Percentiles rank a stretch among this genome's conserved stretches.
phyloP scores from a whole-genome alignment of 148 eudicot genomes.

The Rheum nobile region DNA sequence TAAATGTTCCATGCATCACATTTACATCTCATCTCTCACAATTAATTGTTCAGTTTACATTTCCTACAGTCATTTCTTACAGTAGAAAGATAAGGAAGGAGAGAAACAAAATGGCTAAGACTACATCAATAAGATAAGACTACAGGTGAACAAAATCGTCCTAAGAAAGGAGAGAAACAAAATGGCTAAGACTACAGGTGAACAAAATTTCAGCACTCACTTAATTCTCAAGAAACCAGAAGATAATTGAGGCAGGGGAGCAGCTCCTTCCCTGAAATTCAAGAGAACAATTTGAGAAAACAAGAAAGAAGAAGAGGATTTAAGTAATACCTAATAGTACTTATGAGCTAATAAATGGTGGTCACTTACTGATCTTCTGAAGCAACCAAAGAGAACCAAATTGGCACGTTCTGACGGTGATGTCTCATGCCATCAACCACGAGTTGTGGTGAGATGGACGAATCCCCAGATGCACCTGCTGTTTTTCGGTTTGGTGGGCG shows the following conservation, averaged over 20 bases:
- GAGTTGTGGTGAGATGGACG: slow-evolving; percentile 25
- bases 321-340: background rate
- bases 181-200: background rate
- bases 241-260: slow-evolving; percentile 66
- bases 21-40: background rate
- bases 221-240: slow-evolving; percentile 67
- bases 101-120: background rate
- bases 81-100: background rate
- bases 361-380: slow-evolving; percentile 53
- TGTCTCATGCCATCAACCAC: slow-evolving; percentile 26
- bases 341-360: background rate
- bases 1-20: background rate
- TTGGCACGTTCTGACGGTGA: slow-evolving; percentile 40
- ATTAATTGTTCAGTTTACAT: background rate
- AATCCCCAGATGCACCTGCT: slow-evolving; percentile 24
- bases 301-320: background rate
- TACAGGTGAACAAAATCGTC: too few relatives aligned
- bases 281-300: background rate
- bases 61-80: background rate
- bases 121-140: too few relatives aligned
- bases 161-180: background rate
- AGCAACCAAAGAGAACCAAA: slow-evolving; percentile 87
- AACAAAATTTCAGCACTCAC: slow-evolving; percentile 32
- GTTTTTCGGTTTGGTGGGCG: slow-evolving; percentile 29
- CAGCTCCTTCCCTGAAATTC: slow-evolving; percentile 53